Conservation (phyloP, 805 yeast species). For the Dipodascopsis tothii region DNA sequence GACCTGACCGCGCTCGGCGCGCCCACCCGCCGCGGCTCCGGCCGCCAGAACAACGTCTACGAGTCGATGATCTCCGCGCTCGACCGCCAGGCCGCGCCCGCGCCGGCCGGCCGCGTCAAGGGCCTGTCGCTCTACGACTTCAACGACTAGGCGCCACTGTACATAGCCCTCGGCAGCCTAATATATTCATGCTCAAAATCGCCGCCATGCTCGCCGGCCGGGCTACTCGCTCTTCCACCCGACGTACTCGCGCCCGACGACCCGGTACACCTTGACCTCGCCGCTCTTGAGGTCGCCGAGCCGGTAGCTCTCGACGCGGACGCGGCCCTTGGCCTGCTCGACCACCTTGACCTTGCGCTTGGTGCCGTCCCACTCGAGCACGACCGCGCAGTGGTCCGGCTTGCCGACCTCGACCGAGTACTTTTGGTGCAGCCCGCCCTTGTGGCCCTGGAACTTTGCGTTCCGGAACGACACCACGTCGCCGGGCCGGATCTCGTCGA, state of each 20-base stretch:
- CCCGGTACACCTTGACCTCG: constrained; percentile 68
- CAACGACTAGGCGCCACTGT: neutral
- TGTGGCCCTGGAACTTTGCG: constrained; percentile 65
- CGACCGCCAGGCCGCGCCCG: too few relatives aligned
- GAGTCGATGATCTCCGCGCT: neutral
- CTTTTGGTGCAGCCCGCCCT: constrained; percentile 48
- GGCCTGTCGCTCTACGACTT: neutral
- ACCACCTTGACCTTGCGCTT: constrained; percentile 42
- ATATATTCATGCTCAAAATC: constrained; percentile 7
- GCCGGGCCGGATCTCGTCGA: constrained; percentile 68
- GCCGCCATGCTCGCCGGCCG: too few relatives aligned
- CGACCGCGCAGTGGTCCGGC: constrained; percentile 49
- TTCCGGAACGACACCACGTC: constrained; percentile 71
- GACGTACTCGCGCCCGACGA: constrained; percentile 62
- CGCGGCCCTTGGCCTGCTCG: constrained; percentile 31
- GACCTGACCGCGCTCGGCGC: neutral
- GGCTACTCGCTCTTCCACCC: constrained; percentile 52
- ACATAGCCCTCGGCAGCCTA: neutral
- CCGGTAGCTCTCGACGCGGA: constrained; percentile 56
- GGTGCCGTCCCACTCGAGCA: constrained; percentile 63
- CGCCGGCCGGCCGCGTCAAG: neutral
- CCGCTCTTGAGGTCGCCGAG: constrained; percentile 72
- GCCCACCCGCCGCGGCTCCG: neutral
- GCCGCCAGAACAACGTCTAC: neutral
- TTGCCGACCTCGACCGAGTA: constrained; percentile 52